These are phyloP conservation scores for Coccomyxa sp. DNA, from an alignment of 139 green algal species.

Conservation along the genomic window DNA sequence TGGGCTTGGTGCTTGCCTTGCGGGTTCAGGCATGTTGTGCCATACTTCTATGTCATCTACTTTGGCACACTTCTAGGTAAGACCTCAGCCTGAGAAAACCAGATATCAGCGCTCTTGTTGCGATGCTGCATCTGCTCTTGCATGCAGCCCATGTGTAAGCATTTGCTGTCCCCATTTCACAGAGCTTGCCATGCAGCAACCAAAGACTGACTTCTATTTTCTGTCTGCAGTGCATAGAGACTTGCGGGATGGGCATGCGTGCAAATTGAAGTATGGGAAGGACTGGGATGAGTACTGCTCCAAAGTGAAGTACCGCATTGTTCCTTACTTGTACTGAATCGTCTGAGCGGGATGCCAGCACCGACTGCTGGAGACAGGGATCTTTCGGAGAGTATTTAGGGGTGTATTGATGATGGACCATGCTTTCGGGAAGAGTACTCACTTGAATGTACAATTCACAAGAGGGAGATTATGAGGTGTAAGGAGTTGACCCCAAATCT, in stretches of 20 bases:
- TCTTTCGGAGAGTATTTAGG: too few species aligned
- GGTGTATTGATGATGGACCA: too few species aligned
- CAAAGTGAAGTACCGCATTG: conserved; percentile 81
- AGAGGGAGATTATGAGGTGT: too few species aligned
- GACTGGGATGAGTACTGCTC: conserved; percentile 96
- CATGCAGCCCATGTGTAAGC: not conserved
- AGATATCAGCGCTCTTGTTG: not conserved
- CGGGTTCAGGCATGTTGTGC: conserved; percentile 67
- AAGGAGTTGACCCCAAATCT: too few species aligned
- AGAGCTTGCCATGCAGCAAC: too few species aligned
- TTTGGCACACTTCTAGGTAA: conserved; percentile 80
- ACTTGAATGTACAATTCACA: too few species aligned
- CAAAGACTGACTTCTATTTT: too few species aligned
- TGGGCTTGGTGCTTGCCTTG: conserved; percentile 90
- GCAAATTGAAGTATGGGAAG: conserved; percentile 87
- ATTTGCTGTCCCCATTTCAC: not conserved
- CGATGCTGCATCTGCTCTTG: not conserved
- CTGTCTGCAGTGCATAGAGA: conserved; percentile 66
- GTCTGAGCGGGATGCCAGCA: too few species aligned
- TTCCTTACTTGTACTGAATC: conserved; percentile 93
- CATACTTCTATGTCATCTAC: conserved; percentile 98
- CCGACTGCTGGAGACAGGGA: too few species aligned
- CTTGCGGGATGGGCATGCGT: conserved; percentile 80
- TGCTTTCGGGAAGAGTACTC: too few species aligned
- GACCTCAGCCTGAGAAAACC: not conserved